Conservation (phyloP, 202 grass and related monocot genomes). For the Brachypodium distachyon region DNA sequence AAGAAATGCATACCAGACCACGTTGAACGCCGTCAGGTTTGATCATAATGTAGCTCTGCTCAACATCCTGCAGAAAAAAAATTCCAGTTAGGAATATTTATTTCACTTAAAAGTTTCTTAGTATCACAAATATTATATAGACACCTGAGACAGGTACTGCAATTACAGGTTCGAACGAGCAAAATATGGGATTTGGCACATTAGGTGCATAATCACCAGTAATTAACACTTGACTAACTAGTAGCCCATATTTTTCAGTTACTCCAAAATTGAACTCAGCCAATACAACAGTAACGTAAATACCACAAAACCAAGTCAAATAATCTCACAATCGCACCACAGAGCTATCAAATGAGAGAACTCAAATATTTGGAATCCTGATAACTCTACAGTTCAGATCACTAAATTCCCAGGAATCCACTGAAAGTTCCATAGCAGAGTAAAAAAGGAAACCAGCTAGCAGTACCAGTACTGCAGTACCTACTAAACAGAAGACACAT, state of each 20-base stretch:
- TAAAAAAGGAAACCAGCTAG: not conserved
- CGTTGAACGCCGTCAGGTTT: constrained; percentile 97
- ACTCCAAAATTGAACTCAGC: not conserved
- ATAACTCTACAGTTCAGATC: not conserved
- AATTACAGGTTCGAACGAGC: not conserved
- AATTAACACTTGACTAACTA: not conserved
- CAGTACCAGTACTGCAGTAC: no score
- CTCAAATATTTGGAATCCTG: no score
- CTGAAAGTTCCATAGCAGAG: not conserved
- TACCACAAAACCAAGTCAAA: not conserved
- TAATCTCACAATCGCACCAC: no score
- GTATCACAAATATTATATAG: not conserved
- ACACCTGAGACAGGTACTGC: not conserved
- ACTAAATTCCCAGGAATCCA: not conserved
- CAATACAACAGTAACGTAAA: not conserved
- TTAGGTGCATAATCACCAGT: not conserved
- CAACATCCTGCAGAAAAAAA: constrained; percentile 35
- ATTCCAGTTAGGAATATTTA: not conserved
- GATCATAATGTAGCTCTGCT: constrained; percentile 81
- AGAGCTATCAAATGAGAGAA: no score
- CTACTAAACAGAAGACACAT: not conserved
- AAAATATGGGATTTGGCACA: not conserved
- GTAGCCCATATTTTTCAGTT: not conserved
- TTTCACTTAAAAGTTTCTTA: not conserved
- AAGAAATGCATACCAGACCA: constrained; percentile 42